These are phyloP conservation scores for Apiotrichum brassicae DNA, from an alignment of 1,284 basidiomycete species.

Conservation along the genomic window DNA sequence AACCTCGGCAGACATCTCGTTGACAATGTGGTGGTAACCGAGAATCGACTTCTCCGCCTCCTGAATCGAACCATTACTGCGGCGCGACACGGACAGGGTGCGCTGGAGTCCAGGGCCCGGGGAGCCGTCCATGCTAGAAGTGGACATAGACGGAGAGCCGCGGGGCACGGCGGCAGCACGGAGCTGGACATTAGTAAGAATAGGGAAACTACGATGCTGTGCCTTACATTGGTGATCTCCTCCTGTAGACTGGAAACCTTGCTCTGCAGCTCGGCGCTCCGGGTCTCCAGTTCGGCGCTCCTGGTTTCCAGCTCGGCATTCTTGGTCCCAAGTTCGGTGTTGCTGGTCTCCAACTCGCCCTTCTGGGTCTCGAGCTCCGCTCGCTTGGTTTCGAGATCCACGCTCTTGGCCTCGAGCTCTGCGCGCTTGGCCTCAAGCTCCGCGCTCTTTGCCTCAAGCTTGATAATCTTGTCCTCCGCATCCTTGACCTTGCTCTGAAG, in stretches of 20 bases:
- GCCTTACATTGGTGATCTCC: slow-evolving; percentile 30
- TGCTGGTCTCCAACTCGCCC: slow-evolving; percentile 19
- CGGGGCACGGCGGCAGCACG: not conserved
- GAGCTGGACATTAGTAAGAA: not conserved
- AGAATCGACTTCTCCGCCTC: slow-evolving; percentile 40
- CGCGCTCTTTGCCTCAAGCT: slow-evolving; percentile 27
- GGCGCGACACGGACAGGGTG: not conserved
- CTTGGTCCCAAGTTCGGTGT: slow-evolving; percentile 23
- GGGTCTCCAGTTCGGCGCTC: slow-evolving; percentile 20
- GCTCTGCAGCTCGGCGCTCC: slow-evolving; percentile 18
- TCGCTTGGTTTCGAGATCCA: not conserved
- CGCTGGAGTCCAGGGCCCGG: not conserved
- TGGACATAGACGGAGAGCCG: not conserved
- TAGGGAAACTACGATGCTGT: too few relatives aligned
- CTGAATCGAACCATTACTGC: slow-evolving; percentile 18
- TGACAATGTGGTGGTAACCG: slow-evolving; percentile 63
- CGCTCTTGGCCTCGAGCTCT: slow-evolving; percentile 28
- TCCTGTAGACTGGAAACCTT: slow-evolving; percentile 29
- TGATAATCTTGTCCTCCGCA: slow-evolving; percentile 57
- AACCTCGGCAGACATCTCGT: slow-evolving; percentile 78
- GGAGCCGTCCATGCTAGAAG: not conserved
- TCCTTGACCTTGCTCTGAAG: slow-evolving; percentile 74
- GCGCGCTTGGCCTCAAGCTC: not conserved
- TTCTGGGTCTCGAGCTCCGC: slow-evolving; percentile 27
- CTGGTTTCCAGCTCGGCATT: slow-evolving; percentile 17